These are phyloP conservation scores for Paraphoma sp. DNA, from an alignment of 2,329 filamentous ascomycete genomes.

Conservation along the genomic window DNA sequence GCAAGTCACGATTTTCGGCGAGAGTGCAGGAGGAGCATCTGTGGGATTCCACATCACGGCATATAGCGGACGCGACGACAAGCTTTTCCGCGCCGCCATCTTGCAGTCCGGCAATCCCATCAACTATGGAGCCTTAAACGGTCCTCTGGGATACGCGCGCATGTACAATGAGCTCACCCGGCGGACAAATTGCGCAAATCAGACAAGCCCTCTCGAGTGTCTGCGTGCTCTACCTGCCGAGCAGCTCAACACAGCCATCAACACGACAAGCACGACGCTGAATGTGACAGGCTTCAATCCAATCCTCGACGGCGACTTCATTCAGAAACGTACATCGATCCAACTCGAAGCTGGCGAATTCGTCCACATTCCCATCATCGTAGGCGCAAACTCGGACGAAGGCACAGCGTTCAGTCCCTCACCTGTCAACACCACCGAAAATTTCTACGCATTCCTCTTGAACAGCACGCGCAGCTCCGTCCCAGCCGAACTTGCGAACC, in stretches of 20 bases:
- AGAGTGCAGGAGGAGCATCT: conserved; percentile 52
- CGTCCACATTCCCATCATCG: conserved; percentile 68
- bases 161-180: conserved; percentile 30
- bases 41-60: conserved; percentile 56
- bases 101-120: conserved; percentile 54
- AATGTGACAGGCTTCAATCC: conserved; percentile 48
- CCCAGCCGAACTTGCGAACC: conserved; percentile 25
- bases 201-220: conserved; percentile 40
- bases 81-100: conserved; percentile 55
- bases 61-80: conserved; percentile 56
- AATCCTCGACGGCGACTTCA: conserved; percentile 63
- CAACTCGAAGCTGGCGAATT: conserved; percentile 66
- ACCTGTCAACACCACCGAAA: conserved; percentile 62
- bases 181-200: conserved; percentile 31
- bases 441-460: conserved; percentile 57
- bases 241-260: conserved; percentile 62
- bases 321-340: conserved; percentile 59
- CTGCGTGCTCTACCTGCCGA: conserved; percentile 68
- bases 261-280: conserved; percentile 46
- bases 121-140: conserved; percentile 25
- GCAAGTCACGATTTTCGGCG: conserved; percentile 55
- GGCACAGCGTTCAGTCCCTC: conserved; percentile 63
- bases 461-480: conserved; percentile 24
- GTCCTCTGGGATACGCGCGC: conserved; percentile 24
- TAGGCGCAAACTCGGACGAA: conserved; percentile 71